These are phyloP conservation scores for Amoebophrya sp. DNA, from an alignment of 169 alveolate genomes.

Conservation along the genomic window DNA sequence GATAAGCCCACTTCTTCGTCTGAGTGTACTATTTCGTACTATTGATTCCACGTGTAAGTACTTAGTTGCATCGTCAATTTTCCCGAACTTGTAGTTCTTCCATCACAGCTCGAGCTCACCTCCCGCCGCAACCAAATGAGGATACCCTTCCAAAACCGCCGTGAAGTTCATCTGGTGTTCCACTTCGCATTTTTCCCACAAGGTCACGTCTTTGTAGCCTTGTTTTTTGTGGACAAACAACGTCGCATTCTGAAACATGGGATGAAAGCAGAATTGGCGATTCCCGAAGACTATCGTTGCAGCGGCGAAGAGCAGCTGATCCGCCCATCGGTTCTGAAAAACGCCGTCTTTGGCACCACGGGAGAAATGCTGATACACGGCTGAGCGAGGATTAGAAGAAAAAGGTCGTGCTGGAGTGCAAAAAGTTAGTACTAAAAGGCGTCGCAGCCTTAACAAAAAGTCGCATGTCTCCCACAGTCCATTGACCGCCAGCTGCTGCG, in stretches of 20 bases:
- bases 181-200: background rate
- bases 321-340: background rate
- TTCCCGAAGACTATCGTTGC: background rate
- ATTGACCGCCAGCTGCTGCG: constrained; percentile 9
- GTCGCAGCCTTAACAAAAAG: no score
- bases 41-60: no score
- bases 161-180: no score
- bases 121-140: no score
- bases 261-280: background rate
- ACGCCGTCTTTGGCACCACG: background rate
- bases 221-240: background rate
- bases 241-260: background rate
- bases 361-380: background rate
- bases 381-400: no score
- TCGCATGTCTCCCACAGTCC: constrained; percentile 22
- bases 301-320: background rate
- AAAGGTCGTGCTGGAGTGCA: background rate
- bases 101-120: no score
- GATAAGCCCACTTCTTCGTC: no score
- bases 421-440: no score
- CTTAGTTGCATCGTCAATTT: no score
- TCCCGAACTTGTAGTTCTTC: no score
- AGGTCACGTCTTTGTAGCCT: background rate
- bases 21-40: no score
- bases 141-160: no score